phyloP scores from a whole-genome alignment of 306 rosid species.

The Mucuna pruriens region DNA sequence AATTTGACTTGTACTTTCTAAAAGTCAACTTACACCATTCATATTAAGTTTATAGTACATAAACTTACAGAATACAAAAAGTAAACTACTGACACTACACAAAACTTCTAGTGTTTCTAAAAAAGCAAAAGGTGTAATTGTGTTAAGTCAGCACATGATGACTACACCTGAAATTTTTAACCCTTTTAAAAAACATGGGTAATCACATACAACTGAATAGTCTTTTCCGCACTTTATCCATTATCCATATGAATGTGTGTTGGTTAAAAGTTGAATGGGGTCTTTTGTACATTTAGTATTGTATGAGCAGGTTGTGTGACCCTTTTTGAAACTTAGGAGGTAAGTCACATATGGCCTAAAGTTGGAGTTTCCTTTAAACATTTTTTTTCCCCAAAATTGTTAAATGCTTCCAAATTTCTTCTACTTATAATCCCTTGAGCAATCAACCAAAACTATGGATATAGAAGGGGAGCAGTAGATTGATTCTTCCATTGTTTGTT shows the following conservation, averaged over 20 bases:
- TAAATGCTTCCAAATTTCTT: not conserved
- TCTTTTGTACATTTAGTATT: not conserved
- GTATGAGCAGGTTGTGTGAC: not conserved
- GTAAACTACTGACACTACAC: not conserved
- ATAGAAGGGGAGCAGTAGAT: not conserved
- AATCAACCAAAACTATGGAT: not conserved
- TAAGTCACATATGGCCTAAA: not conserved
- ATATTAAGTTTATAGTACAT: not conserved
- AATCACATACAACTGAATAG: not conserved
- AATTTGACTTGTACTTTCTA: not conserved
- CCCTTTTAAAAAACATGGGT: not conserved
- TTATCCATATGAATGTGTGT: not conserved
- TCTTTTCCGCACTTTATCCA: not conserved
- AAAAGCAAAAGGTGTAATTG: not conserved
- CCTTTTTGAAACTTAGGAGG: not conserved
- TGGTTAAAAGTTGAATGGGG: not conserved
- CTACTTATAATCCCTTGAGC: not conserved
- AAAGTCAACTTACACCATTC: not conserved
- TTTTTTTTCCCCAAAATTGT: not conserved
- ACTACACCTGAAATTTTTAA: not conserved
- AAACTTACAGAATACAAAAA: not conserved
- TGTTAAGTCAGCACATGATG: not conserved
- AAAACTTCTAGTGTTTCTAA: not conserved
- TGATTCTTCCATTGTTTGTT: constrained; percentile 22
- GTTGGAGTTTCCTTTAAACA: not conserved